Conservation (phyloP, 2,329 filamentous ascomycete genomes). For the Colletotrichum somersetense region DNA sequence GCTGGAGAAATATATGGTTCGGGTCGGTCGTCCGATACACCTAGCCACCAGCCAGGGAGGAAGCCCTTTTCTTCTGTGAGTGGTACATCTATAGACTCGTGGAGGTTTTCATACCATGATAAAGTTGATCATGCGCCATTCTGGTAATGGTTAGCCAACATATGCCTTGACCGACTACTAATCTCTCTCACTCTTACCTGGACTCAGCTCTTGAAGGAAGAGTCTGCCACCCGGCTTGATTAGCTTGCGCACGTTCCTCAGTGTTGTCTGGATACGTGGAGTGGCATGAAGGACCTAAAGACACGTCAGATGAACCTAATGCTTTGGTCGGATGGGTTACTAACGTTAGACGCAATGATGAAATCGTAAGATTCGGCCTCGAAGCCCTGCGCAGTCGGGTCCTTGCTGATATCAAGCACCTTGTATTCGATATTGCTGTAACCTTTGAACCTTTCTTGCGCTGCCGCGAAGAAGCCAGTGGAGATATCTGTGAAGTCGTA, state of each 20-base stretch:
- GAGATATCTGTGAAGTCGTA: conserved; percentile 50
- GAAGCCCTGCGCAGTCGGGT: conserved; percentile 43
- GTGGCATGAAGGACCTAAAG: conserved; percentile 49
- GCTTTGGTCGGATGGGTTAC: conserved; percentile 49
- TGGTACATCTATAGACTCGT: no score
- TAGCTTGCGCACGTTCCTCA: conserved; percentile 40
- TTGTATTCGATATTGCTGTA: conserved; percentile 43
- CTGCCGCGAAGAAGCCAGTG: conserved; percentile 45
- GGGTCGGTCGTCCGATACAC: conserved; percentile 46
- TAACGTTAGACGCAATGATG: conserved; percentile 54
- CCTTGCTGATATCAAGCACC: conserved; percentile 50
- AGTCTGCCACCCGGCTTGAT: conserved; percentile 49
- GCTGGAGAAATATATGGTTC: conserved; percentile 46
- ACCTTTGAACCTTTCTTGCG: conserved; percentile 47
- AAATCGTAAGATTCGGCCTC: conserved; percentile 50
- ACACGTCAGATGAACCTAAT: conserved; percentile 47
- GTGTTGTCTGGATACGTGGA: conserved; percentile 42
- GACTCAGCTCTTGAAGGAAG: conserved; percentile 39
- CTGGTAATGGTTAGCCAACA: conserved; percentile 2
- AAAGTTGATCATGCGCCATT: conserved; percentile 14
- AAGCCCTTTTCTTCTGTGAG: conserved; percentile 39
- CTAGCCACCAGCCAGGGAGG: conserved; percentile 53
- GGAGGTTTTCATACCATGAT: conserved; percentile 2
- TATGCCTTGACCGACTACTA: neutral
- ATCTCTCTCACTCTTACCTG: neutral